phyloP scores from a whole-genome alignment of 495 filamentous ascomycete species.

The Lindgomyces ingoldianus region DNA sequence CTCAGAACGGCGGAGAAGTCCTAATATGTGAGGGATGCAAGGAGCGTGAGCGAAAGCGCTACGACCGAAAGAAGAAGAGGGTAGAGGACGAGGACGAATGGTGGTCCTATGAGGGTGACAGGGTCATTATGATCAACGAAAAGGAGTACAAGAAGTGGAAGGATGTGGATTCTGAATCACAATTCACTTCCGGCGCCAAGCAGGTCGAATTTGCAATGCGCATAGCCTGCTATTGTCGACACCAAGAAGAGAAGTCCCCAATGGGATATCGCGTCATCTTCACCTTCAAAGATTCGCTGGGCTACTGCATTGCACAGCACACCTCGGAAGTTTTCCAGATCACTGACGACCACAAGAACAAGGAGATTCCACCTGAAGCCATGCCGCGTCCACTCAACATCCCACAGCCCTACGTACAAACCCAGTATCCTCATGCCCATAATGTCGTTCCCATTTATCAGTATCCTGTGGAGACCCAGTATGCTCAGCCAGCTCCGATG shows the following conservation, averaged over 20 bases:
- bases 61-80: constrained; percentile 28
- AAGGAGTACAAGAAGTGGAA: constrained; percentile 32
- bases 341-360: constrained; percentile 34
- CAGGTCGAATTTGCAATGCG: constrained; percentile 31
- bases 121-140: constrained; percentile 34
- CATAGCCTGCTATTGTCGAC: constrained; percentile 32
- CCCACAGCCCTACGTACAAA: constrained; percentile 5
- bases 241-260: constrained; percentile 29
- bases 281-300: constrained; percentile 23
- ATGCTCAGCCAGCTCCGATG: background rate
- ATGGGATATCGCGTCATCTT: constrained; percentile 31
- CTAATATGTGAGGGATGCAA: constrained; percentile 31
- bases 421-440: background rate
- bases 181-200: constrained; percentile 9
- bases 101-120: constrained; percentile 12
- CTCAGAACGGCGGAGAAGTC: constrained; percentile 30
- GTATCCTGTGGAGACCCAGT: constrained; percentile 9
- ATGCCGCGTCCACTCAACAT: constrained; percentile 10
- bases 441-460: constrained; percentile 12
- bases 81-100: constrained; percentile 28
- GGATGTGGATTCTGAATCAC: constrained; percentile 2
- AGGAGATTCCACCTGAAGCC: constrained; percentile 10
- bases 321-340: constrained; percentile 20
- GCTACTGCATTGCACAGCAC: constrained; percentile 18
- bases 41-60: constrained; percentile 26